Base-by-base conservation (phyloP, 2,329 filamentous ascomycete genomes). In the Phialophora macrospora region DNA sequence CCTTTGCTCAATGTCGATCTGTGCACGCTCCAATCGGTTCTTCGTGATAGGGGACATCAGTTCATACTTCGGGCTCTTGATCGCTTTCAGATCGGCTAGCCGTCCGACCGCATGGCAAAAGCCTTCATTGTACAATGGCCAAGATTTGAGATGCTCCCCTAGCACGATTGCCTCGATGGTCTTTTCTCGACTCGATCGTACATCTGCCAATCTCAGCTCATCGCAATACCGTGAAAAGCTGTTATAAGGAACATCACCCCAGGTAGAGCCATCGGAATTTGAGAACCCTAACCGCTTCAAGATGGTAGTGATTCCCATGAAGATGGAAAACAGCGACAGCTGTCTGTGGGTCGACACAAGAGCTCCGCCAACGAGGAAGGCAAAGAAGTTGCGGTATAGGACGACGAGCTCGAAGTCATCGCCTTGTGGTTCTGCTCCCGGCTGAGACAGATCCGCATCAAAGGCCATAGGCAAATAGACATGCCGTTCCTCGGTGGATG, bases 71-170 rank as follows among this genome's bases (percentile, higher is more conserved):
- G 88, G 86, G 57, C 87, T 88, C 51, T 87, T 85, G 55, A 93
- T 79, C 62, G 88, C 84, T 65, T 93, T 87, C 34, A 92, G 84
- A 22, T 91, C 85, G 65, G 94, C 83, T 68, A 85, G 92, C 77
- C 95, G 96, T 57, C 94, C 95, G 9, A 91, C 92, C 0, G 89
- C 92, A 76, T 98, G 95, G 4, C 93, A 88, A 74, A 97, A 98
- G 0, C 92, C 92, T 77, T 97, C 93, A 65, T 91, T 92, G 78
- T 96, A 98, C 2, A 99, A 84, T 7, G 88, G 84, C 73, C 89
- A 86, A 55, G 87, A 96, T 64, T 89, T 88, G 88, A 98, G 91
- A 44, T 87, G 86, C 79, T 99, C 94, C 63, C 91, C 93, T 11
- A 99, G 82, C n/a, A 98, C 85, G 55, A 98, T 84, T 0, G 89